Percentiles rank a stretch among this genome's conserved stretches.
phyloP scores from a whole-genome alignment of 164 flowering plant genomes.

The Tetrastigma voinierianum region DNA sequence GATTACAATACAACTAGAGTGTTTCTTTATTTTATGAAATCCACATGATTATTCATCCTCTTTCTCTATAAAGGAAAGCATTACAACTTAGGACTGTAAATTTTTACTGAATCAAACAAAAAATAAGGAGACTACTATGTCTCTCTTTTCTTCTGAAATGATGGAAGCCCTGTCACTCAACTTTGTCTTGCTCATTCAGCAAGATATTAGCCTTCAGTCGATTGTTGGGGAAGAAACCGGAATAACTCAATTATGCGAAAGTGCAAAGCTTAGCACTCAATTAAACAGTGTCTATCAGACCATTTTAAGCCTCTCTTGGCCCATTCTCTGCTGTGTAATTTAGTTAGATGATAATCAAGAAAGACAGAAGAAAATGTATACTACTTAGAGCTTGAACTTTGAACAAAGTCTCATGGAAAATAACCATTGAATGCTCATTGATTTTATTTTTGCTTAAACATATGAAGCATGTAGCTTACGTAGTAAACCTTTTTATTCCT shows the following conservation, averaged over 20 bases:
- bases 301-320: constrained; percentile 53
- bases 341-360: not conserved
- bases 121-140: constrained; percentile 21
- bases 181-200: constrained; percentile 73
- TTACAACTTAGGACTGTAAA: constrained; percentile 1
- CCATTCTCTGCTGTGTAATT: constrained; percentile 39
- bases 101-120: not conserved
- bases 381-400: not conserved
- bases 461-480: no score
- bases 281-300: constrained; percentile 75
- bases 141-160: constrained; percentile 58
- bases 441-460: no score
- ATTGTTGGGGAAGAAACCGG: constrained; percentile 73
- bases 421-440: no score
- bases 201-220: constrained; percentile 65
- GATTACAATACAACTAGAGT: no score
- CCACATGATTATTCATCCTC: constrained; percentile 53
- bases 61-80: constrained; percentile 34
- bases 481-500: no score
- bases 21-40: not conserved
- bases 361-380: not conserved
- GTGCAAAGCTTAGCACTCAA: constrained; percentile 78
- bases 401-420: no score
- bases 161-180: constrained; percentile 86
- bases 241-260: constrained; percentile 75